Evolutionary conservation across 1,284 basidiomycete genomes (phyloP).

Genomic region (Takashimella koratensis): DNA sequence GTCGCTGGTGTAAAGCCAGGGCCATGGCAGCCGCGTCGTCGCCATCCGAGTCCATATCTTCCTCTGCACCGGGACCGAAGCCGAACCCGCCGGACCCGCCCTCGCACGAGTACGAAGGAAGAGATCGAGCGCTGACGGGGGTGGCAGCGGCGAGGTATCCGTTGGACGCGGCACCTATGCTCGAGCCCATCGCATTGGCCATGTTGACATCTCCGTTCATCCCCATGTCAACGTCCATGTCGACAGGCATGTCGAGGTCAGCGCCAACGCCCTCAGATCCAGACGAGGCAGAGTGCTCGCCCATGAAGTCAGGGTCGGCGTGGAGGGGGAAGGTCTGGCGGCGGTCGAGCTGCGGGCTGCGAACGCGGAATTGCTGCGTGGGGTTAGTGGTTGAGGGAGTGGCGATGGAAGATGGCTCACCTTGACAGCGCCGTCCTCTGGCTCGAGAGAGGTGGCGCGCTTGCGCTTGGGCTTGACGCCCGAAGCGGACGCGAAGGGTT

Average conservation of each 20-base stretch:
- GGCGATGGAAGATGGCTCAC: slow-evolving; percentile 15
- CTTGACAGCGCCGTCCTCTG: slow-evolving; percentile 23
- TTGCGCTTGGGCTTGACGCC: slow-evolving; percentile 42
- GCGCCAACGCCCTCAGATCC: neutral
- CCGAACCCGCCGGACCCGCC: slow-evolving; percentile 41
- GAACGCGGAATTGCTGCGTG: slow-evolving; percentile 24
- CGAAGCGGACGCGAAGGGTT: slow-evolving; percentile 23
- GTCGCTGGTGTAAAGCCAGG: neutral
- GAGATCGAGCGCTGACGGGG: neutral
- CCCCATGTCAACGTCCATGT: slow-evolving; percentile 36
- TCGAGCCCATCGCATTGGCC: neutral
- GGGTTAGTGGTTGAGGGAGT: neutral
- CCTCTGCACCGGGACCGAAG: slow-evolving; percentile 45
- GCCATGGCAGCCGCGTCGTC: slow-evolving; percentile 1
- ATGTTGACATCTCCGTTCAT: slow-evolving; percentile 11
- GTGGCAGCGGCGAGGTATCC: neutral
- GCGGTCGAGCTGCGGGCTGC: slow-evolving; percentile 24
- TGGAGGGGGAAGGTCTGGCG: slow-evolving; percentile 11
- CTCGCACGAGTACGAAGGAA: slow-evolving; percentile 1
- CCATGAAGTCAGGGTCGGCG: neutral
- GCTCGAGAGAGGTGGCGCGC: slow-evolving; percentile 13
- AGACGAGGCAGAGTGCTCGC: neutral
- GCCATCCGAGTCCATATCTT: slow-evolving; percentile 34
- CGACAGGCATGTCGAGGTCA: slow-evolving; percentile 2
- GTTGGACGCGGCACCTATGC: no score